Evolutionary conservation across 78 protist species (phyloP).

Genomic region (slime mould (Dictyostelium discoideum)): DNA sequence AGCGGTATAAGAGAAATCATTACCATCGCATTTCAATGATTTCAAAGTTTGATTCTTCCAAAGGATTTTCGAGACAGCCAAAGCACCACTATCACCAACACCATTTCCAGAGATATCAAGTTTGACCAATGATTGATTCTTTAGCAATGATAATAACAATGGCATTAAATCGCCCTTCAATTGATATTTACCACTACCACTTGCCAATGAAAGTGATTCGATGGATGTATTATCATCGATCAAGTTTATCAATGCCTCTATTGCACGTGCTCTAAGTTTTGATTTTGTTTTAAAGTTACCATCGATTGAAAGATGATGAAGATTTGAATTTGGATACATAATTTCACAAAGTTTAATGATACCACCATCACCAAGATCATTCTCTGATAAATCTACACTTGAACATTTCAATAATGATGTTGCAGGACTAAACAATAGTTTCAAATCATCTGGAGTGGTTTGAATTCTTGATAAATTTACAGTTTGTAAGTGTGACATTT

Average conservation of each 20-base stretch:
- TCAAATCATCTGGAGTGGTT: slow-evolving; percentile 28
- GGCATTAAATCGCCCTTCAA: slow-evolving; percentile 59
- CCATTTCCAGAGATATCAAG: slow-evolving; percentile 64
- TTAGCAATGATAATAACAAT: slow-evolving; percentile 23
- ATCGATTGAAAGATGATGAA: slow-evolving; percentile 53
- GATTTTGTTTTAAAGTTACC: slow-evolving; percentile 44
- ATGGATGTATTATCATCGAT: slow-evolving; percentile 43
- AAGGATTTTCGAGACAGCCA: slow-evolving; percentile 38
- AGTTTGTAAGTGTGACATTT: neutral
- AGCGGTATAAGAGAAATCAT: slow-evolving; percentile 43
- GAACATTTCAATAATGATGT: slow-evolving; percentile 16
- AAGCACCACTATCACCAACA: slow-evolving; percentile 64
- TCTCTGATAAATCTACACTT: slow-evolving; percentile 52
- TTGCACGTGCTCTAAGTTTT: slow-evolving; percentile 37
- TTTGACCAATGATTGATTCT: slow-evolving; percentile 56
- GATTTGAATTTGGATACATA: slow-evolving; percentile 69
- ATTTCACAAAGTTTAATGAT: slow-evolving; percentile 66
- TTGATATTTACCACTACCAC: slow-evolving; percentile 7
- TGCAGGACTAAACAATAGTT: slow-evolving; percentile 40
- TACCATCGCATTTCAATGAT: slow-evolving; percentile 56
- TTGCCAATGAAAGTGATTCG: slow-evolving; percentile 38
- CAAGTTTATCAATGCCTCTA: slow-evolving; percentile 45
- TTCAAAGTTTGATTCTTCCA: slow-evolving; percentile 71
- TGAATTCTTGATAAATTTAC: slow-evolving; percentile 29
- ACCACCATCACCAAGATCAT: slow-evolving; percentile 64